A percentile compares a stretch with the other conserved stretches of the same genome.
These are phyloP conservation scores for Dendrobium huoshanense DNA, from an alignment of 106 monocot species.

Conservation along the genomic window DNA sequence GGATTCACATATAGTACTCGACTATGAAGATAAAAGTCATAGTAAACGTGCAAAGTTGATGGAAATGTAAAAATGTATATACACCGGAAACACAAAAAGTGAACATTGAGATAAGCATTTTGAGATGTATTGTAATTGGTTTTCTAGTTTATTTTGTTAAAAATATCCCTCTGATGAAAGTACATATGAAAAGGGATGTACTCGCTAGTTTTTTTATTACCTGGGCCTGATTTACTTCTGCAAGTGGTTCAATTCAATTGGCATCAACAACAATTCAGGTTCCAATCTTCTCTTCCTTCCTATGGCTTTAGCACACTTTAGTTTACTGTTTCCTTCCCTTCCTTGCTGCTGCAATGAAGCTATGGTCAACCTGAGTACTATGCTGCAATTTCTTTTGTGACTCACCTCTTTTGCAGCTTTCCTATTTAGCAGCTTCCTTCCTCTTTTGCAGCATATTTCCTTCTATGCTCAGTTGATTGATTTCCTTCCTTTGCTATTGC, in stretches of 20 bases:
- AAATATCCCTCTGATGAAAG: neutral
- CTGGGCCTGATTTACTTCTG: neutral
- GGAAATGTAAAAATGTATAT: neutral
- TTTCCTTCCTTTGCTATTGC: too few species aligned
- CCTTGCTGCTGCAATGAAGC: neutral
- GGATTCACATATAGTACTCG: too few species aligned
- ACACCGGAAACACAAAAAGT: neutral
- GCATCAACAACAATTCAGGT: neutral
- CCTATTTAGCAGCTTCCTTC: too few species aligned
- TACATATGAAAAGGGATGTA: neutral
- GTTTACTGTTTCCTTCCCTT: neutral
- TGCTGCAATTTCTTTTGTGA: too few species aligned
- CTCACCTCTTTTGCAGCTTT: too few species aligned
- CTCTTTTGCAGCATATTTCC: too few species aligned
- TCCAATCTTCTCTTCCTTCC: neutral
- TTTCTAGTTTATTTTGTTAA: neutral
- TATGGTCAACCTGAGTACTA: neutral
- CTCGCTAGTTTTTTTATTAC: neutral
- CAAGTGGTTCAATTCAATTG: neutral
- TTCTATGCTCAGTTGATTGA: too few species aligned
- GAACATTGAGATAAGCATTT: neutral
- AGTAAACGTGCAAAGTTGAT: too few species aligned
- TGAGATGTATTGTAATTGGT: neutral
- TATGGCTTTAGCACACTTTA: neutral
- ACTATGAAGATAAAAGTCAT: too few species aligned